A percentile compares a stretch with the other conserved stretches of the same genome.
Conservation (phyloP, 345 rosid species). For the Gynandropsis gynandra region DNA sequence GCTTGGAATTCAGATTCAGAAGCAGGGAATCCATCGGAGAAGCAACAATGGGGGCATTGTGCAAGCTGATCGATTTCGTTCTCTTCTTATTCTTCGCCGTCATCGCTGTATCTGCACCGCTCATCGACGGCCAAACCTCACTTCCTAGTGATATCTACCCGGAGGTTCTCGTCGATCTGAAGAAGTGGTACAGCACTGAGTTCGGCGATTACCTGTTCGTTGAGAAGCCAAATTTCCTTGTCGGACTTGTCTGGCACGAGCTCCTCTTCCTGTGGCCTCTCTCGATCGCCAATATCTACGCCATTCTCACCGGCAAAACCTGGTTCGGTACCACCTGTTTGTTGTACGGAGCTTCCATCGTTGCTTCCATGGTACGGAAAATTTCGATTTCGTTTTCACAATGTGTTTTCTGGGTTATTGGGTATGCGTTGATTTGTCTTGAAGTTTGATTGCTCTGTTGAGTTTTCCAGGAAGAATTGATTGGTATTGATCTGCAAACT, state of each 20-base stretch:
- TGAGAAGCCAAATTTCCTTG: slow-evolving; percentile 76
- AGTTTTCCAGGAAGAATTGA: neutral
- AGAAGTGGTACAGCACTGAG: slow-evolving; percentile 31
- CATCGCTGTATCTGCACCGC: slow-evolving; percentile 48
- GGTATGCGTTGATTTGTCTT: neutral
- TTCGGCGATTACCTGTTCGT: slow-evolving; percentile 53
- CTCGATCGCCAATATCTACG: slow-evolving; percentile 44
- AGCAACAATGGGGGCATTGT: slow-evolving; percentile 39
- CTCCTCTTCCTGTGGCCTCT: slow-evolving; percentile 77
- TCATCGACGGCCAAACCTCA: slow-evolving; percentile 50
- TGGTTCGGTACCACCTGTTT: slow-evolving; percentile 75
- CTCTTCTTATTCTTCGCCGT: slow-evolving; percentile 51
- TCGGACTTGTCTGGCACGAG: slow-evolving; percentile 62
- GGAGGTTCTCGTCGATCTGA: slow-evolving; percentile 41
- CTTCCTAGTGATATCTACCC: slow-evolving; percentile 49
- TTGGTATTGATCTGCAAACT: neutral
- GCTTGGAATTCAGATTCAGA: slow-evolving; percentile 8
- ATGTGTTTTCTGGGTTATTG: neutral
- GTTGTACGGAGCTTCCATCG: slow-evolving; percentile 54
- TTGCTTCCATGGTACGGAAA: slow-evolving; percentile 55
- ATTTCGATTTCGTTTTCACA: slow-evolving; percentile 1
- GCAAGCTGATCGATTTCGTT: slow-evolving; percentile 46
- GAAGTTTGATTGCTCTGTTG: neutral
- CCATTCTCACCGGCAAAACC: slow-evolving; percentile 43
- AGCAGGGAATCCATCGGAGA: neutral